These are phyloP conservation scores for Didymella glomerata DNA, from an alignment of 2,329 filamentous ascomycete genomes.

Conservation along the genomic window DNA sequence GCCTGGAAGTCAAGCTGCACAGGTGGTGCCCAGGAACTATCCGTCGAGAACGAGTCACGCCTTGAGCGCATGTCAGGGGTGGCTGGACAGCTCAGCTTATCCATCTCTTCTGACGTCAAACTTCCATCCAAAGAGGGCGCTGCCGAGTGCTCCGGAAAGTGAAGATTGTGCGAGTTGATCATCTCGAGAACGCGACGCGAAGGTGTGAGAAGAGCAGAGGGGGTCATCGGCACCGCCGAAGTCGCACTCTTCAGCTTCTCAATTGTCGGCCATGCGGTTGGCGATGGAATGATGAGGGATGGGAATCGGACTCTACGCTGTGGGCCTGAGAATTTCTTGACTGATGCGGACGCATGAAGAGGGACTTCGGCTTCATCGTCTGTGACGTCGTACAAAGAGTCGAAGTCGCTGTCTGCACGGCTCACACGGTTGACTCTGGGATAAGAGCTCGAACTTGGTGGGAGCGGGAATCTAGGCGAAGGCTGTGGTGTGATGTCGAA, in stretches of 20 bases:
- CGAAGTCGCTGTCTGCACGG: conserved; percentile 77
- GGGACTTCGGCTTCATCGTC: conserved; percentile 72
- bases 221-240: conserved; percentile 59
- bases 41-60: conserved; percentile 57
- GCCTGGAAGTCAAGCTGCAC: conserved; percentile 77
- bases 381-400: conserved; percentile 87
- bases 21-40: conserved; percentile 69
- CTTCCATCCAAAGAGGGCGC: conserved; percentile 92
- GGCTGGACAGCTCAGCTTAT: conserved; percentile 80
- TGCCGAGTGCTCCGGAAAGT: conserved; percentile 77
- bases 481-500: conserved; percentile 61
- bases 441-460: conserved; percentile 44
- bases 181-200: conserved; percentile 78
- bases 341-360: conserved; percentile 61
- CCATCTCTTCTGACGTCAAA: conserved; percentile 85
- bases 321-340: conserved; percentile 52
- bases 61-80: conserved; percentile 69
- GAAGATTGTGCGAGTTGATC: conserved; percentile 66
- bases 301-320: conserved; percentile 62
- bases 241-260: conserved; percentile 63
- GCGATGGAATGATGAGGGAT: conserved; percentile 66
- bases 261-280: conserved; percentile 65
- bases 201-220: conserved; percentile 71
- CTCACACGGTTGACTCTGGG: conserved; percentile 70
- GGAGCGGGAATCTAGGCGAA: conserved; percentile 62